Conservation (phyloP, 345 rosid genomes). For the Eucalyptus polyanthemos region DNA sequence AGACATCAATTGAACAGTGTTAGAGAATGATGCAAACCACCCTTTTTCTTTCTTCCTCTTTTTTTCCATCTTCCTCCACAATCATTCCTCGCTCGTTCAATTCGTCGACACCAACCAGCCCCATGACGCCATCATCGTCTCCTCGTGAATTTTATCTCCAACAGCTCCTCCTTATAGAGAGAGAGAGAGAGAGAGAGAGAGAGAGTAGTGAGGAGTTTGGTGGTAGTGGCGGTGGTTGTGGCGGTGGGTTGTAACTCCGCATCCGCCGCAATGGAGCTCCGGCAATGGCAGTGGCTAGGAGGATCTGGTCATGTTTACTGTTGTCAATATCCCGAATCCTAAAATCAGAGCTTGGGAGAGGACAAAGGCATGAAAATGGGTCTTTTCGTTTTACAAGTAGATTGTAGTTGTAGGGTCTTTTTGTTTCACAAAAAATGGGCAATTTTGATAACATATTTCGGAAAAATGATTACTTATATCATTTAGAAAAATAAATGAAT, state of each 20-base stretch:
- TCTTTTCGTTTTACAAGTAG: too few species aligned
- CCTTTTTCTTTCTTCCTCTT: neutral
- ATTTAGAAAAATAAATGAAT: too few species aligned
- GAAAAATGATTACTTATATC: too few species aligned
- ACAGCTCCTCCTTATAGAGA: too few species aligned
- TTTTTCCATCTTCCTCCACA: neutral
- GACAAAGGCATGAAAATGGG: neutral
- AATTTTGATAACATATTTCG: fast-evolving
- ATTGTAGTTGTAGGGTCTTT: too few species aligned
- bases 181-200: too few species aligned
- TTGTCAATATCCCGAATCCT: neutral
- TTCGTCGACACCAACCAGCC: neutral
- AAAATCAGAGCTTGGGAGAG: neutral
- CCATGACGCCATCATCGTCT: neutral
- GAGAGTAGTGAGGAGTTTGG: neutral
- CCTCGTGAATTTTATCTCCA: neutral
- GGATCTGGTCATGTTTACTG: neutral
- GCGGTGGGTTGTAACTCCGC: neutral
- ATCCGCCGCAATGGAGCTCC: neutral
- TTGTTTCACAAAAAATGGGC: fast-evolving
- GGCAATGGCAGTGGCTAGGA: neutral
- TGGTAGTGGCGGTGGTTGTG: neutral
- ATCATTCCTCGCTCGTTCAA: neutral
- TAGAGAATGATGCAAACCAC: neutral
- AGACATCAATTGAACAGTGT: neutral